These are phyloP conservation scores for Plasmodium vinckei DNA, from an alignment of 169 alveolate genomes.

Conservation along the genomic window DNA sequence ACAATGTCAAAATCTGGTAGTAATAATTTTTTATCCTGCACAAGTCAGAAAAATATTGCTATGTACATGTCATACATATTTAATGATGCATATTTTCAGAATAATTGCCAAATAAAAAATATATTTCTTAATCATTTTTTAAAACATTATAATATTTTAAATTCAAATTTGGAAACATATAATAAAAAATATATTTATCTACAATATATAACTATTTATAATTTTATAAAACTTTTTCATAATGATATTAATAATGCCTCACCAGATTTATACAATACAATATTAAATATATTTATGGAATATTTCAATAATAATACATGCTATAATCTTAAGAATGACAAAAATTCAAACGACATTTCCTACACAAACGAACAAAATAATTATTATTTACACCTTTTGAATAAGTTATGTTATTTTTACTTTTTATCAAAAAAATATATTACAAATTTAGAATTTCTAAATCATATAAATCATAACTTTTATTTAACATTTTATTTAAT, in stretches of 20 bases:
- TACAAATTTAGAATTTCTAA: constrained; percentile 50
- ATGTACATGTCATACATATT: constrained; percentile 45
- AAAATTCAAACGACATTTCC: neutral
- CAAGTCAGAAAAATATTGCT: neutral
- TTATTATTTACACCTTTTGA: constrained; percentile 23
- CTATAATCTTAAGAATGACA: neutral
- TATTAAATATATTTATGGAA: constrained; percentile 21
- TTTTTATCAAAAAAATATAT: constrained; percentile 42
- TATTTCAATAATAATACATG: constrained; percentile 19
- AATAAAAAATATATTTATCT: constrained; percentile 26
- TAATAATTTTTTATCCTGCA: neutral
- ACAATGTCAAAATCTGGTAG: neutral
- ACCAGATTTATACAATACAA: neutral
- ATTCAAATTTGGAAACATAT: constrained; percentile 2
- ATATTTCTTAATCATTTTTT: constrained; percentile 23
- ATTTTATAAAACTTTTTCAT: constrained; percentile 56
- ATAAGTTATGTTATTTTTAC: constrained; percentile 61
- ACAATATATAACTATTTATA: constrained; percentile 65
- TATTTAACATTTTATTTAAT: constrained; percentile 43
- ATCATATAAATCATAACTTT: constrained; percentile 46
- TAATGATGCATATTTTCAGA: constrained; percentile 67
- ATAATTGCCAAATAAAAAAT: constrained; percentile 36
- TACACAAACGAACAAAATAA: neutral
- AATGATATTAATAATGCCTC: constrained; percentile 46
- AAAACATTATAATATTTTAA: constrained; percentile 10